Percentiles rank a stretch among this genome's conserved stretches.
phyloP scores from a whole-genome alignment of 2,329 filamentous ascomycete species.

The Diplocarpon mali region DNA sequence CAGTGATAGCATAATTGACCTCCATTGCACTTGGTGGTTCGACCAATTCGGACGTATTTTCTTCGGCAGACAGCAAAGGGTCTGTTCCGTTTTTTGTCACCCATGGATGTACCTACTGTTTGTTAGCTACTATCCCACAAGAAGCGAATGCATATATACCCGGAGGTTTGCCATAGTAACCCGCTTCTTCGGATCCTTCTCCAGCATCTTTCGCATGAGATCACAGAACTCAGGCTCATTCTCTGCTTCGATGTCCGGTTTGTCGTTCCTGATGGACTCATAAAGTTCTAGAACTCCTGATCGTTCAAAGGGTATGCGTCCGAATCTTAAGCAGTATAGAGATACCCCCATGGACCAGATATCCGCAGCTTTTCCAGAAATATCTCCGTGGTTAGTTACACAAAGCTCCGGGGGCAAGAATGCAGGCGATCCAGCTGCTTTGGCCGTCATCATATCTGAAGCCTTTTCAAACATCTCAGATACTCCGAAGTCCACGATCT shows the following conservation, averaged over 20 bases:
- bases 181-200: conserved; percentile 74
- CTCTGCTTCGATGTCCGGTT: conserved; percentile 48
- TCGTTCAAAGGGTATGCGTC: conserved; percentile 75
- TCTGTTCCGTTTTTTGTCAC: conserved; percentile 74
- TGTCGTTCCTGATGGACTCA: conserved; percentile 69
- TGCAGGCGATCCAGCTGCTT: conserved; percentile 87
- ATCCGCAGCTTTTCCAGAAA: conserved; percentile 82
- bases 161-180: conserved; percentile 76
- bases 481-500: conserved; percentile 97
- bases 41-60: conserved; percentile 74
- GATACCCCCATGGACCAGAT: conserved; percentile 99
- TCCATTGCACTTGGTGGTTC: conserved; percentile 83
- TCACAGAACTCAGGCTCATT: conserved; percentile 61
- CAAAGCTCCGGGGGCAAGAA: conserved; percentile 93
- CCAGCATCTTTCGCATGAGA: conserved; percentile 60
- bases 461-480: conserved; percentile 96
- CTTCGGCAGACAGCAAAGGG: conserved; percentile 65
- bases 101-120: conserved; percentile 75
- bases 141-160: conserved; percentile 39
- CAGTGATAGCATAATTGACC: conserved; percentile 81
- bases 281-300: conserved; percentile 76
- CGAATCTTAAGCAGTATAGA: conserved; percentile 84
- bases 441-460: conserved; percentile 78
- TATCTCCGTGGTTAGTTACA: conserved; percentile 70
- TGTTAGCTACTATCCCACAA: conserved; percentile 1